Evolutionary conservation across 2,329 filamentous ascomycete genomes (phyloP), one percentile per base, ranked within the genome.

Genomic region (Fusarium xyrophilum): DNA sequence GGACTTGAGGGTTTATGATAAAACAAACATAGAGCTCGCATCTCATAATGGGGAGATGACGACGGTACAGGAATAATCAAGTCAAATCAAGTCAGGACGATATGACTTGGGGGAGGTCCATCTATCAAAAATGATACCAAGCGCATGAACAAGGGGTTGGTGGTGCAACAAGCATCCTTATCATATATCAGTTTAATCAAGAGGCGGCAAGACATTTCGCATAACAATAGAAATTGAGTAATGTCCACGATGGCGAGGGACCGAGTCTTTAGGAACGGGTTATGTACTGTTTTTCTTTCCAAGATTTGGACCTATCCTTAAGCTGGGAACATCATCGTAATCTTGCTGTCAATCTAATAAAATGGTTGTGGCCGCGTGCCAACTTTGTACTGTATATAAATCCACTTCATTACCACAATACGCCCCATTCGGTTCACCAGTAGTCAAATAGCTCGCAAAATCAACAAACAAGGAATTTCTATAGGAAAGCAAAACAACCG

Each of bases 381-480:
- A 44, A 50, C n/a, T 23, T 33, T 25, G 38, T 53, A 13, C 36
- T 44, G 28, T 47, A 33, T 33, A 43, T 60, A 50, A 48, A 57
- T 39, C 65, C 62, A 62, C 66, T 67, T 67, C 66, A 68, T 68
- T 68, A 68, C 66, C 52, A 71, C 53, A 69, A 66, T 66, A 68
- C 46, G 27, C 50, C 47, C 42, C n/a, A 38, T 30, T 38, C 28
- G 32, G 6, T 46, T 46, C 32, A 39, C 54, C 33, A 40, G 30
- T 30, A 25, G 19, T 27, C 19, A 36, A 12, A 8, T 21, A 47
- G 30, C 25, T 47, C 35, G n/a, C 35, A 60, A 44, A 19, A 42
- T 17, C 51, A 46, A 47, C 38, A 11, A 44, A 50, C 17, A n/a
- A 33, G 12, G 14, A 42, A 46, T 23, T 39, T 44, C 30, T 46